phyloP scores from a whole-genome alignment of 179 eudicot genomes.

The Corrigiola litoralis region DNA sequence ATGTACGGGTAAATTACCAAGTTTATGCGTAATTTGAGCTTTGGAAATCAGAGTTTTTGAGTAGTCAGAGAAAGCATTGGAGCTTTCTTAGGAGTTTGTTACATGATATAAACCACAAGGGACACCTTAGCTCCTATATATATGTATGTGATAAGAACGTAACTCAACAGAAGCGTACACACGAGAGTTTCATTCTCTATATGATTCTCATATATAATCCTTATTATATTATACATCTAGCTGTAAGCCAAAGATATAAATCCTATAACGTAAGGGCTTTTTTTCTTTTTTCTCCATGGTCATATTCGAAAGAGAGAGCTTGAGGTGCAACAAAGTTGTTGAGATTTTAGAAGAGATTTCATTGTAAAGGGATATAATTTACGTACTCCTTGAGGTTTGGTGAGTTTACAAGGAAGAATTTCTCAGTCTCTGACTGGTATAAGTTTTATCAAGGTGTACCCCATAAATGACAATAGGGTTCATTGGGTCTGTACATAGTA shows the following conservation, averaged over 20 bases:
- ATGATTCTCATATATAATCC: background rate
- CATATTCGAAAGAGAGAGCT: too few species aligned
- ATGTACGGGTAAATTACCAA: too few species aligned
- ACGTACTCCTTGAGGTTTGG: background rate
- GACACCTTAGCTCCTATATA: background rate
- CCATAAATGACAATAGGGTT: slow-evolving; percentile 35
- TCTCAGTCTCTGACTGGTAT: background rate
- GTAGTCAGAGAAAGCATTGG: slow-evolving; percentile 13
- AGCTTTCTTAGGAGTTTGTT: slow-evolving; percentile 26
- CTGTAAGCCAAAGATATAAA: too few species aligned
- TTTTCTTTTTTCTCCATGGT: too few species aligned
- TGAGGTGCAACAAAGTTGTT: too few species aligned
- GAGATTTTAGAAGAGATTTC: too few species aligned
- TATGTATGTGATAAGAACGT: background rate
- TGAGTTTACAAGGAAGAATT: background rate
- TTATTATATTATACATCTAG: too few species aligned
- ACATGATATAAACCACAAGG: background rate
- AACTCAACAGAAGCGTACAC: too few species aligned
- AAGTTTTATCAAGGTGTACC: slow-evolving; percentile 7
- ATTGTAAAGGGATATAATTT: too few species aligned
- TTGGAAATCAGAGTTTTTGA: background rate
- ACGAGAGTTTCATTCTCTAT: background rate
- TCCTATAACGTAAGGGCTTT: too few species aligned
- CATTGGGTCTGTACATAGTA: slow-evolving; percentile 25
- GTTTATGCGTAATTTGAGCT: too few species aligned